Base-by-base conservation (phyloP, 2,329 filamentous ascomycete genomes). In the Verticillium longisporum region DNA sequence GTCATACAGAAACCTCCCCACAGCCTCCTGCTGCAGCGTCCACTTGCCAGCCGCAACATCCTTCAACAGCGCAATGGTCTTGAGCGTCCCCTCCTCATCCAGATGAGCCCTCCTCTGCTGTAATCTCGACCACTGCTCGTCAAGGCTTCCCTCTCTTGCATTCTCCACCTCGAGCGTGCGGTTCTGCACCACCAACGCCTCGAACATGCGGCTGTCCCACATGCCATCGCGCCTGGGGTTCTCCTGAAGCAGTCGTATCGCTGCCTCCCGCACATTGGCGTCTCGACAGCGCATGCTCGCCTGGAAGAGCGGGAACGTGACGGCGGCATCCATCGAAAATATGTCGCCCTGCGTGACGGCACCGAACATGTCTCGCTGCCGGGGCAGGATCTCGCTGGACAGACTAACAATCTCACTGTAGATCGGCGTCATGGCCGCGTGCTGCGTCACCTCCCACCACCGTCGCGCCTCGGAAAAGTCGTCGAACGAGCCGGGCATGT, bases 361-460 rank as follows among this genome's bases (percentile, higher is more conserved):
- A 50, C 2, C n/a, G 21, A 18, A 50, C 41, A 10, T 50, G 7
- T 50, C 41, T 2, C 41, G 41, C 18, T 50, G 41, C 21, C n/a
- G 41, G 10, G 41, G 15, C n/a, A 72, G 59, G 6, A 72, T 59
- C 13, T 66, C 55, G 4, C 45, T 59, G 2, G 62, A 62, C 6
- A 72, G 67, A 4, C 64, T 63, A 41, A 68, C 66, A 6, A 70
- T 65, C 61, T 72, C 70, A 18, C 65, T 65, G 59, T 70, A 71
- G 31, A 64, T 62, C 1, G 67, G 67, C 14, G 68, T 71, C 53
- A 70, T 61, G 14, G 67, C 57, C 64, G 65, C 68, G 60, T 70
- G 69, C 61, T 71, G 69, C 3, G 70, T 67, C 14, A 66, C 59
- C 55, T 71, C 69, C 68, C 68, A 71, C 68, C 68, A 70, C n/a